These are phyloP conservation scores for Hanseniaspora taiwanica DNA, from an alignment of 805 yeast genomes.

Conservation along the genomic window DNA sequence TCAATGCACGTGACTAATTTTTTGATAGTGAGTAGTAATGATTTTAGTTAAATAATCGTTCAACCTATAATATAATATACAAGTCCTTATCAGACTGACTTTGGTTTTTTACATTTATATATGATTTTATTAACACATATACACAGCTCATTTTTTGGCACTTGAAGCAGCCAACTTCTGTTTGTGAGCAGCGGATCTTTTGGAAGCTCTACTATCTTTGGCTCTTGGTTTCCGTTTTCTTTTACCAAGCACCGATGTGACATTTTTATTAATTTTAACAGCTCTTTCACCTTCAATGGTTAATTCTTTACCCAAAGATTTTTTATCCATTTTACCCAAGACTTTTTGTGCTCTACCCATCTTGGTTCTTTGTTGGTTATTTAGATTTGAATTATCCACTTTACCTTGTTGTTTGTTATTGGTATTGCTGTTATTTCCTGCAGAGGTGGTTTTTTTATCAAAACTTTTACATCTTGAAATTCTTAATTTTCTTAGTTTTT, in stretches of 20 bases:
- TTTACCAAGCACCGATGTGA: slow-evolving; percentile 25
- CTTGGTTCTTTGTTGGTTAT: slow-evolving; percentile 59
- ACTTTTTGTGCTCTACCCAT: slow-evolving; percentile 68
- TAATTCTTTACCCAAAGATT: slow-evolving; percentile 44
- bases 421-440: slow-evolving; percentile 8
- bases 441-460: slow-evolving; percentile 13
- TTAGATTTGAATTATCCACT: slow-evolving; percentile 27
- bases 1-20: too few species aligned
- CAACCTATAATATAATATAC: too few species aligned
- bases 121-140: too few species aligned
- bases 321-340: slow-evolving; percentile 69
- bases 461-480: slow-evolving; percentile 53
- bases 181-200: slow-evolving; percentile 31
- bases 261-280: slow-evolving; percentile 38
- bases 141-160: background rate
- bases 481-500: slow-evolving; percentile 50
- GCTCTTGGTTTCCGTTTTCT: slow-evolving; percentile 34
- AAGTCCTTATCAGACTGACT: background rate
- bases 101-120: too few species aligned
- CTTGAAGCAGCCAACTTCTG: slow-evolving; percentile 8
- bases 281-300: slow-evolving; percentile 71
- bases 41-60: too few species aligned
- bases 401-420: slow-evolving; percentile 19
- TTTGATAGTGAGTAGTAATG: too few species aligned
- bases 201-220: slow-evolving; percentile 34